These are phyloP conservation scores for Acacia confusa DNA, from an alignment of 306 rosid species.

Conservation along the genomic window DNA sequence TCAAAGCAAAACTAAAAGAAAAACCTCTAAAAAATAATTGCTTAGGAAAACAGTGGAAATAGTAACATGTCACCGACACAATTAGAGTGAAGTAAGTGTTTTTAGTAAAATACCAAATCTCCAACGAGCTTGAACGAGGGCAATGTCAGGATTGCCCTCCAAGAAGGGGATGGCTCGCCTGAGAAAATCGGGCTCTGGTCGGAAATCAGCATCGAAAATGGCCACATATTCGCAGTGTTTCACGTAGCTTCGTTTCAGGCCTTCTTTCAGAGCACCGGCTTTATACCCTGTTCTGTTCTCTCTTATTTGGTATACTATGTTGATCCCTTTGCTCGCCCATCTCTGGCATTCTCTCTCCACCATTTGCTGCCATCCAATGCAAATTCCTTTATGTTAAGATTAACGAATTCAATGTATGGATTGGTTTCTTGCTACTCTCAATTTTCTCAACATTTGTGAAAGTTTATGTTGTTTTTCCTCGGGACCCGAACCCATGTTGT, in stretches of 20 bases:
- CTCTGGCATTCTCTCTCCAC: conserved; percentile 93
- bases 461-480: not conserved
- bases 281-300: conserved; percentile 83
- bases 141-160: conserved; percentile 74
- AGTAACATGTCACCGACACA: conserved; percentile 65
- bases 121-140: conserved; percentile 98
- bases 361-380: conserved; percentile 66
- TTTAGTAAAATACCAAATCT: conserved; percentile 64
- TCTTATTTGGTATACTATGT: conserved; percentile 86
- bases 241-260: conserved; percentile 81
- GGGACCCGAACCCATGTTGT: not conserved
- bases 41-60: not conserved
- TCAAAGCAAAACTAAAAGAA: not conserved
- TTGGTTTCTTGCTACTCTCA: not conserved
- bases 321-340: conserved; percentile 95
- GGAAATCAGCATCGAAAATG: conserved; percentile 92
- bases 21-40: not conserved
- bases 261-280: conserved; percentile 97
- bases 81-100: not conserved
- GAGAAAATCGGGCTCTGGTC: conserved; percentile 89
- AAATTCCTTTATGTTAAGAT: not conserved
- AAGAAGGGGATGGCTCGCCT: conserved; percentile 86
- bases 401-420: not conserved
- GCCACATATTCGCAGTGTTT: conserved; percentile 88
- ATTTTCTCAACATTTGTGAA: not conserved